Percentiles rank a stretch among this genome's conserved stretches.
Evolutionary conservation across 2,329 filamentous ascomycete species (phyloP).

Genomic region (Lasiodiplodia citricola): DNA sequence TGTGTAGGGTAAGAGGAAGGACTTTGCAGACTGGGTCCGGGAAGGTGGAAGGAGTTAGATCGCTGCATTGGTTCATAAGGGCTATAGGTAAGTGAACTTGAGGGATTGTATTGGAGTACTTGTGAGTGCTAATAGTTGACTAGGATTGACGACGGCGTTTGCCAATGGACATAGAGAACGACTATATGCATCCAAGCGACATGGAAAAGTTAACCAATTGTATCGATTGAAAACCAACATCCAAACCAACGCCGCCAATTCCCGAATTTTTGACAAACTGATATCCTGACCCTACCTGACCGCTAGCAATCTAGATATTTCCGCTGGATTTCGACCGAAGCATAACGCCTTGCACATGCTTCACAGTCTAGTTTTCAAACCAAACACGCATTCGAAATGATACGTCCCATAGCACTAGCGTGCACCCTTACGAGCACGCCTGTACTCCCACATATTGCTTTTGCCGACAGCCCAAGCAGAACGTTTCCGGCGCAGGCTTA

Average conservation of each 20-base stretch:
- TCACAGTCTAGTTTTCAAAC: slow-evolving; percentile 2
- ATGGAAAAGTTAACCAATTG: neutral
- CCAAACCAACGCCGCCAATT: neutral
- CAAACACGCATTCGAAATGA: neutral
- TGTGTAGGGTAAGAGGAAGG: slow-evolving; percentile 65
- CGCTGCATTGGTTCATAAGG: neutral
- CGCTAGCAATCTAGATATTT: neutral
- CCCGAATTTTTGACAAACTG: neutral
- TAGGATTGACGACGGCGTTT: neutral
- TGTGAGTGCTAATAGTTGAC: neutral
- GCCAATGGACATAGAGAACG: neutral
- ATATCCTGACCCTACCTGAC: neutral
- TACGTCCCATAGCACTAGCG: neutral
- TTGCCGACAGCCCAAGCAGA: slow-evolving; percentile 18
- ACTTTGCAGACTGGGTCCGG: slow-evolving; percentile 77
- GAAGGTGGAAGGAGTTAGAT: slow-evolving; percentile 31
- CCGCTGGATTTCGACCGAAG: neutral
- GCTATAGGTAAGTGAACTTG: neutral
- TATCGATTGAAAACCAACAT: neutral
- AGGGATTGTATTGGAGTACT: no score
- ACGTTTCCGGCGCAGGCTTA: slow-evolving; percentile 4
- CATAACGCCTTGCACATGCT: slow-evolving; percentile 8
- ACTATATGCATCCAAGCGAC: neutral
- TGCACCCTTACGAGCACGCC: neutral
- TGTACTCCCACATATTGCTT: slow-evolving; percentile 19